Conservation (phyloP, 345 rosid species). For the Mallotus nudiflorus region DNA sequence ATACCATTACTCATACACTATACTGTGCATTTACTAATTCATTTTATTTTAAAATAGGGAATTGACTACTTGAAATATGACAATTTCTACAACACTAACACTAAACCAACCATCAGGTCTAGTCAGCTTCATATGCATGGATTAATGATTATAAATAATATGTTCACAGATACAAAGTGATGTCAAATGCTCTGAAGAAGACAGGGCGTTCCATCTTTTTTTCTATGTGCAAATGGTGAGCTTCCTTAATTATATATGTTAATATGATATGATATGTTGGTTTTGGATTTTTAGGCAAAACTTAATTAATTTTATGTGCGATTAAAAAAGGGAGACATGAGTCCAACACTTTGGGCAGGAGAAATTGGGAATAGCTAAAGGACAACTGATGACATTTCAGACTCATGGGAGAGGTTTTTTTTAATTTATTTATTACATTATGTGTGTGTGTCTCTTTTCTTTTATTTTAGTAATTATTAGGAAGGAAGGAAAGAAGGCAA, state of each 20-base stretch:
- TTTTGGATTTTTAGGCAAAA: neutral
- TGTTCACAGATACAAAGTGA: conserved; percentile 26
- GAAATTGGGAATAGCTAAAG: conserved; percentile 28
- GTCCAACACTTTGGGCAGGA: conserved; percentile 27
- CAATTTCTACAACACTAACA: conserved; percentile 32
- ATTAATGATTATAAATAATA: neutral
- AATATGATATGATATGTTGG: neutral
- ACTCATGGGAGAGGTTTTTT: conserved; percentile 20
- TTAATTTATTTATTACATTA: too few species aligned
- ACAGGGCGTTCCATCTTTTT: conserved; percentile 43
- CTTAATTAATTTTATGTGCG: neutral
- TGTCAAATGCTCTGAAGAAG: conserved; percentile 37
- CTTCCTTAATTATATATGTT: too few species aligned
- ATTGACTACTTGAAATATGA: conserved; percentile 43
- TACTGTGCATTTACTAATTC: too few species aligned
- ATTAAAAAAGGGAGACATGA: conserved; percentile 21
- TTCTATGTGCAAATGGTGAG: conserved; percentile 50
- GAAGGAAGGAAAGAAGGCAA: too few species aligned
- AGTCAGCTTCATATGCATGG: too few species aligned
- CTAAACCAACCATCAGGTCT: conserved; percentile 35
- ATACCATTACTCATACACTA: too few species aligned
- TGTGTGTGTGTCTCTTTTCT: too few species aligned
- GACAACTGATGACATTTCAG: conserved; percentile 28
- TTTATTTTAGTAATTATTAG: too few species aligned
- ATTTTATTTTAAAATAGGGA: conserved; percentile 21